Conservation (phyloP, 1,284 basidiomycete species). For the Papiliotrema terrestris region DNA sequence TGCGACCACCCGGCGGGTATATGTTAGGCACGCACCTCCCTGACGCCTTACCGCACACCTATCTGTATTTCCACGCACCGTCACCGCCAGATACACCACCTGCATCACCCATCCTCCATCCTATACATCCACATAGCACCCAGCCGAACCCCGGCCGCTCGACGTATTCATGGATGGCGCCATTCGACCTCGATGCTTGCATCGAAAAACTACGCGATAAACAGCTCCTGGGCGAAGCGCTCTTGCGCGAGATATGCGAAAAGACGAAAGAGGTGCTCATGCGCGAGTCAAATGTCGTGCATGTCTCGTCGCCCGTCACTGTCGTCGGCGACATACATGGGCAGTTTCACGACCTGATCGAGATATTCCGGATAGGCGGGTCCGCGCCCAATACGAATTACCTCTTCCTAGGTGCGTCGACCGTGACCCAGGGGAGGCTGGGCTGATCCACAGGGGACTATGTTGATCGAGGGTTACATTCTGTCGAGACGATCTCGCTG, state of each 20-base stretch:
- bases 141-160: not conserved
- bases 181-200: constrained; percentile 92
- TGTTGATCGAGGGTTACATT: constrained; percentile 95
- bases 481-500: constrained; percentile 96
- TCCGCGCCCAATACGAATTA: constrained; percentile 97
- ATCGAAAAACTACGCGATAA: constrained; percentile 85
- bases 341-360: constrained; percentile 98
- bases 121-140: not conserved
- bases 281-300: constrained; percentile 98
- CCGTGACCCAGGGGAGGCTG: not conserved
- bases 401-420: constrained; percentile 77
- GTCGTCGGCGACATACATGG: constrained; percentile 98
- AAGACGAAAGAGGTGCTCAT: constrained; percentile 98
- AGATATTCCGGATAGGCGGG: constrained; percentile 98
- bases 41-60: no score
- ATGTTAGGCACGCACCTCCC: no score
- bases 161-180: constrained; percentile 59
- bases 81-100: no score
- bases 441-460: constrained; percentile 71
- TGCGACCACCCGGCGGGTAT: no score
- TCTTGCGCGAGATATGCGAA: constrained; percentile 93
- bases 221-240: constrained; percentile 85
- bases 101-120: not conserved
- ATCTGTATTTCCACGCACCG: no score
- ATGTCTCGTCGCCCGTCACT: constrained; percentile 95